phyloP scores from a whole-genome alignment of 1,139 yeast species.

The Petasospora fabianii region DNA sequence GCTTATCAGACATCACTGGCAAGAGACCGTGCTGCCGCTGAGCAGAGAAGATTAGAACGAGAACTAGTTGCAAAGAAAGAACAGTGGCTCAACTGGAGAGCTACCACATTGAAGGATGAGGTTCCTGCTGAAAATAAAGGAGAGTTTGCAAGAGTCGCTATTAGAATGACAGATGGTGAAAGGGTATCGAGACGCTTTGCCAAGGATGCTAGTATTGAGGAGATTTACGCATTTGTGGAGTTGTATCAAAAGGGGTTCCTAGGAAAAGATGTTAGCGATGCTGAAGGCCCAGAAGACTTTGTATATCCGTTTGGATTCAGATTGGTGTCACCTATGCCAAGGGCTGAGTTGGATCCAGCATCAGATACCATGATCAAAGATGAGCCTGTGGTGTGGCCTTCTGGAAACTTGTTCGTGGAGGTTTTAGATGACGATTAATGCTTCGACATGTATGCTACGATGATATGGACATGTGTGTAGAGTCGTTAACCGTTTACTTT shows the following conservation, averaged over 20 bases:
- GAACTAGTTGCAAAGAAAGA: conserved; percentile 26
- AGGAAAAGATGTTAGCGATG: conserved; percentile 23
- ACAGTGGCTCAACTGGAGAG: conserved; percentile 48
- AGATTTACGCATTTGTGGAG: conserved; percentile 59
- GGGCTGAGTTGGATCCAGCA: conserved; percentile 38
- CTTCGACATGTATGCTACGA: neutral
- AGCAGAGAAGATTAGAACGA: conserved; percentile 28
- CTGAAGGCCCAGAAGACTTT: conserved; percentile 36
- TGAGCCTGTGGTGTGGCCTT: conserved; percentile 50
- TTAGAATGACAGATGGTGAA: conserved; percentile 51
- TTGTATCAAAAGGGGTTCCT: conserved; percentile 33
- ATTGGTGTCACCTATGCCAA: conserved; percentile 55
- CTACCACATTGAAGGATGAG: conserved; percentile 37
- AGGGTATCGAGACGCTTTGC: conserved; percentile 48
- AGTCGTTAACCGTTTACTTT: too few relatives aligned
- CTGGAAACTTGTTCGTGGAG: conserved; percentile 57
- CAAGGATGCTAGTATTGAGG: conserved; percentile 44
- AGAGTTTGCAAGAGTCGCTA: conserved; percentile 49
- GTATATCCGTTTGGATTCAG: conserved; percentile 43
- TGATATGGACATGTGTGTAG: neutral
- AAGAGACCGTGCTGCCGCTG: conserved; percentile 33
- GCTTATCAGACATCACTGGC: conserved; percentile 69
- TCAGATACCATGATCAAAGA: conserved; percentile 34
- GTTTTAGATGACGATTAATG: conserved; percentile 16
- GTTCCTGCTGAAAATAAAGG: conserved; percentile 25